Conservation (phyloP, 345 rosid genomes). For the Mercurialis annua region DNA sequence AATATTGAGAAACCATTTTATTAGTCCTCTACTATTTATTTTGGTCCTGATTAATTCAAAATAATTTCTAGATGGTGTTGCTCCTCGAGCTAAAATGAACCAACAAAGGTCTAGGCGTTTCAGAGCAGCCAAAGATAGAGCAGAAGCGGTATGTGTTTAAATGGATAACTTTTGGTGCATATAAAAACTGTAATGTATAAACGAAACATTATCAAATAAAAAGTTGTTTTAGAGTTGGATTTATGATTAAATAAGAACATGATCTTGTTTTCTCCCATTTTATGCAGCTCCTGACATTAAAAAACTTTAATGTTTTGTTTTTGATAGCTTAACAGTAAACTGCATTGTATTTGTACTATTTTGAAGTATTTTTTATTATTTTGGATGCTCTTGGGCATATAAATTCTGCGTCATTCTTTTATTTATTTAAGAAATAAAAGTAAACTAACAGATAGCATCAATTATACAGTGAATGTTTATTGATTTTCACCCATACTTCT, state of each 20-base stretch:
- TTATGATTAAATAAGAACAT: too few relatives aligned
- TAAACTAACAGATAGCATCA: too few relatives aligned
- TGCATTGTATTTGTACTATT: background rate
- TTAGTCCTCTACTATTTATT: background rate
- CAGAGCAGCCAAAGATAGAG: conserved; percentile 90
- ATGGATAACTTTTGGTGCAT: conserved; percentile 6
- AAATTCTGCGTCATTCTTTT: background rate
- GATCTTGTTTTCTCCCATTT: too few relatives aligned
- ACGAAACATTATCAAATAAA: too few relatives aligned
- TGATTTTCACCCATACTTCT: conserved; percentile 9
- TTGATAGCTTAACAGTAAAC: background rate
- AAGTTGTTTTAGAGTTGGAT: too few relatives aligned
- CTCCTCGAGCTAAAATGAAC: conserved; percentile 98
- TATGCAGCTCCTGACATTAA: too few relatives aligned
- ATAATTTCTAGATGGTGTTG: conserved; percentile 74
- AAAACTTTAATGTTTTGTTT: background rate
- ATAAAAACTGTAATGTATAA: too few relatives aligned
- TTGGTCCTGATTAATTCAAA: conserved; percentile 24
- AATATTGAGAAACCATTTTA: background rate
- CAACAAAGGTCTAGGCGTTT: conserved; percentile 93
- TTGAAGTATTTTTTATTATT: background rate
- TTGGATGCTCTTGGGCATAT: background rate
- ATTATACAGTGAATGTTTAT: background rate
- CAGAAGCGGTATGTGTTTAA: conserved; percentile 61
- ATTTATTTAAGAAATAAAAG: too few relatives aligned